Percentiles rank a stretch among this genome's conserved stretches.
Evolutionary conservation across 257 asterid species (phyloP).

Genomic region (Buddleja alternifolia): DNA sequence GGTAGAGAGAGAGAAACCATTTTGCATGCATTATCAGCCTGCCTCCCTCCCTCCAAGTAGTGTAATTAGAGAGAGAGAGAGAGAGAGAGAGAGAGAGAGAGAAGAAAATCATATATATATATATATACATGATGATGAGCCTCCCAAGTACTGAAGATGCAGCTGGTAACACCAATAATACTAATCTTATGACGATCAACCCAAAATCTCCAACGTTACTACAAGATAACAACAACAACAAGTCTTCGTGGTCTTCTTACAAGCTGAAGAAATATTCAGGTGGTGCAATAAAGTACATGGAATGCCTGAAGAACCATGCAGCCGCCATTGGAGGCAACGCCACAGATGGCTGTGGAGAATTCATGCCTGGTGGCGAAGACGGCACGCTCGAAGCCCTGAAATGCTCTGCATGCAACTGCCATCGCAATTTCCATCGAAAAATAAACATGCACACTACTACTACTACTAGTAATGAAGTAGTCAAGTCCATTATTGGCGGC

Average conservation of each 20-base stretch:
- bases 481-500: too few species aligned
- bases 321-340: constrained; percentile 40
- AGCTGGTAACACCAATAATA: not conserved
- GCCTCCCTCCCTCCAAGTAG: too few species aligned
- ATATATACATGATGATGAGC: not conserved
- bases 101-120: not conserved
- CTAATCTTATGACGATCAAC: not conserved
- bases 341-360: constrained; percentile 51
- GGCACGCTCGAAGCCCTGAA: constrained; percentile 44
- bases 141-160: not conserved
- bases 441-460: not conserved
- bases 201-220: not conserved
- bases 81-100: not conserved
- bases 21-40: not conserved
- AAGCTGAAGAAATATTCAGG: not conserved
- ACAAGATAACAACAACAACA: too few species aligned
- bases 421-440: constrained; percentile 41
- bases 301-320: constrained; percentile 57
- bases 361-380: constrained; percentile 42
- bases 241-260: too few species aligned
- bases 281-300: constrained; percentile 36
- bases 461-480: too few species aligned
- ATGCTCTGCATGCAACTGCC: constrained; percentile 49
- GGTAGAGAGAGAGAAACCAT: not conserved
- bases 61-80: not conserved